phyloP scores from a whole-genome alignment of 345 rosid genomes.

The Rhizophora mangle region DNA sequence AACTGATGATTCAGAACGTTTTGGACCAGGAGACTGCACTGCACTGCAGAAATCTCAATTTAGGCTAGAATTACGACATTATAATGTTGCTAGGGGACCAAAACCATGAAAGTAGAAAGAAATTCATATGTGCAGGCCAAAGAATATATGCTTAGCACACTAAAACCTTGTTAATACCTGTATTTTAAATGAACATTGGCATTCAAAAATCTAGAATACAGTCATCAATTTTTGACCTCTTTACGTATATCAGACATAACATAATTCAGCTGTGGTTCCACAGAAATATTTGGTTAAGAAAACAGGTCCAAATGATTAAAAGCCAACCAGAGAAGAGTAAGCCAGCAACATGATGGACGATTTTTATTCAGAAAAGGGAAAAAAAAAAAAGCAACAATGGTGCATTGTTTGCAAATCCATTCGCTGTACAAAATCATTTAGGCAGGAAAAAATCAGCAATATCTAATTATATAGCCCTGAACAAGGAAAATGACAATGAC shows the following conservation, averaged over 20 bases:
- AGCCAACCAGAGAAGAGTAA: too few relatives aligned
- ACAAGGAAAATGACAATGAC: too few relatives aligned
- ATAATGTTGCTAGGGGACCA: background rate
- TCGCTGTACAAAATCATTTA: too few relatives aligned
- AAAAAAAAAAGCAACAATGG: too few relatives aligned
- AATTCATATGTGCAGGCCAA: background rate
- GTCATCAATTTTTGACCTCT: background rate
- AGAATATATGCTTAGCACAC: background rate
- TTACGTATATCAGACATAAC: background rate
- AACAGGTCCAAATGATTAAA: too few relatives aligned
- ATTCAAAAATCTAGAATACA: background rate
- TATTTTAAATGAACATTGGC: background rate
- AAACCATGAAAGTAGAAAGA: background rate
- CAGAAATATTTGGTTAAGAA: too few relatives aligned
- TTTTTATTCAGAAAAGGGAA: too few relatives aligned
- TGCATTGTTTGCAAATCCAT: too few relatives aligned
- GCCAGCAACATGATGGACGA: too few relatives aligned
- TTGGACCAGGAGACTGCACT: constrained; percentile 73
- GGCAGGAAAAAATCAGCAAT: too few relatives aligned
- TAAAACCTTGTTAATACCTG: background rate
- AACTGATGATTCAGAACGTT: constrained; percentile 60
- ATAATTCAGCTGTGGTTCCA: background rate
- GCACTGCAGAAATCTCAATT: constrained; percentile 55
- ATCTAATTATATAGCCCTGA: too few relatives aligned
- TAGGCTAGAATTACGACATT: constrained; percentile 20